Percentiles rank a stretch among this genome's conserved stretches.
Conservation (phyloP, 169 alveolate species). For the Eimeria necatrix region DNA sequence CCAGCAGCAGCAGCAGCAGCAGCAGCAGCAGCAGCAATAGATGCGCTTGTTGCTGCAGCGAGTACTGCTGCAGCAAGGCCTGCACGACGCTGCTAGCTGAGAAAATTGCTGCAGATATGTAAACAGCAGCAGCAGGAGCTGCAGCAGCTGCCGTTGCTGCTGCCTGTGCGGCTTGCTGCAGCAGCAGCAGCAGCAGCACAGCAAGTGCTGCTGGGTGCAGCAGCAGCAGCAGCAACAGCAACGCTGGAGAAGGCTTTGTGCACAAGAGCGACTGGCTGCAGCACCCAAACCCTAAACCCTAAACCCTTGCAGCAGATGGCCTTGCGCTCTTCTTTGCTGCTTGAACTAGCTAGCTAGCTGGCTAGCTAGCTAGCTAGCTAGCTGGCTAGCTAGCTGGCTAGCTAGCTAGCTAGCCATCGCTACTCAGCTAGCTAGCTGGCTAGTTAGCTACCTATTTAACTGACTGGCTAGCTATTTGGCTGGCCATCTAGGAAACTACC, state of each 20-base stretch:
- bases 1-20: background rate
- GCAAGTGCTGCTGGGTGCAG: background rate
- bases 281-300: too few species aligned
- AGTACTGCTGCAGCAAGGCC: background rate
- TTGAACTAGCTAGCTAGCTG: too few species aligned
- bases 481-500: too few species aligned
- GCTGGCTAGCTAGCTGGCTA: too few species aligned
- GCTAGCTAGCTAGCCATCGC: too few species aligned
- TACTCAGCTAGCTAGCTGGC: too few species aligned
- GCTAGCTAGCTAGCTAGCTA: too few species aligned
- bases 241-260: background rate
- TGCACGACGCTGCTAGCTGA: background rate
- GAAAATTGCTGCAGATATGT: background rate
- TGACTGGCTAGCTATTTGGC: too few species aligned
- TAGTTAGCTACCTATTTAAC: too few species aligned
- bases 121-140: background rate
- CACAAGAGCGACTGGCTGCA: background rate
- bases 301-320: conserved; percentile 3
- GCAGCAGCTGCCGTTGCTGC: background rate
- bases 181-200: background rate
- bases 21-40: conserved; percentile 1
- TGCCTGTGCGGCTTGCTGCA: background rate
- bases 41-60: background rate
- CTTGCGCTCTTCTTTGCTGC: background rate
- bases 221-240: background rate